These are phyloP conservation scores for Botrytis elliptica DNA, from an alignment of 2,329 filamentous ascomycete genomes.

Conservation along the genomic window DNA sequence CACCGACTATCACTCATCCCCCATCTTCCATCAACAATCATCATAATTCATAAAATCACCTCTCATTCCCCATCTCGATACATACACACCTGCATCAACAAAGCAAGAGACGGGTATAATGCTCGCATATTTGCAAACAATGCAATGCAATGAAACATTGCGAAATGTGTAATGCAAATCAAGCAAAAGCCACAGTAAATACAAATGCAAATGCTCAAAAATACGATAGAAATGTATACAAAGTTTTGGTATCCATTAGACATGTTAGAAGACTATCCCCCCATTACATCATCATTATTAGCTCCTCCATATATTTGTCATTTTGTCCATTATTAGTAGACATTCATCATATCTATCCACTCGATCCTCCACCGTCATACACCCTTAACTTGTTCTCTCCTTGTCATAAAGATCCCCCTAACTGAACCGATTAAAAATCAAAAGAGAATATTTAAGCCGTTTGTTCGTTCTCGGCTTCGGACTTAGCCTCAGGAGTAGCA, in stretches of 20 bases:
- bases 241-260: constrained; percentile 7
- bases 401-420: not conserved
- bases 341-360: constrained; percentile 1
- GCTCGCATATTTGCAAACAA: not conserved
- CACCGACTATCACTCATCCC: not conserved
- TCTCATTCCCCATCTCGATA: constrained; percentile 4
- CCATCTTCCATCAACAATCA: not conserved
- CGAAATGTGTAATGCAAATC: not conserved
- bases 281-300: constrained; percentile 17
- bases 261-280: constrained; percentile 9
- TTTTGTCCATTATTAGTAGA: constrained; percentile 7
- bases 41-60: constrained; percentile 15
- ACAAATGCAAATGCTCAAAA: constrained; percentile 3
- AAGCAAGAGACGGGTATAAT: constrained; percentile 13
- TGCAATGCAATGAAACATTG: not conserved
- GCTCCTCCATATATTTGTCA: constrained; percentile 9
- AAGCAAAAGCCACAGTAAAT: constrained; percentile 2
- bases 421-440: not conserved
- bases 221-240: constrained; percentile 5
- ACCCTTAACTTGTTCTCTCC: not conserved
- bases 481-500: not conserved
- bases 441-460: not conserved
- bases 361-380: not conserved
- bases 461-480: not conserved
- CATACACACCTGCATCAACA: constrained; percentile 1